Conservation (phyloP, 805 yeast genomes). For the Nakazawaea wickerhamii region DNA sequence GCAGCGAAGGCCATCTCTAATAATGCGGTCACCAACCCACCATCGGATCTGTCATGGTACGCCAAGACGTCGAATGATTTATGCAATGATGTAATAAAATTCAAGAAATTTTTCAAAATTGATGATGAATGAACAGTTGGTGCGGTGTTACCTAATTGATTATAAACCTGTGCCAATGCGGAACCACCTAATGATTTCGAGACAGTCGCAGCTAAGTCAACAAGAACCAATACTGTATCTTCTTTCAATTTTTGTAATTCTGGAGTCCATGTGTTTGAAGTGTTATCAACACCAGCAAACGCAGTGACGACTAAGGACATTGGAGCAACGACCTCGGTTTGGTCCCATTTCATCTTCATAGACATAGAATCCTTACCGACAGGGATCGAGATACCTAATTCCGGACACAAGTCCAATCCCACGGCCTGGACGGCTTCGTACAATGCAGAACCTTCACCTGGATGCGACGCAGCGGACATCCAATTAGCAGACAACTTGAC, state of each 20-base stretch:
- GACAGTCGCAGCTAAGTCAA: conserved; percentile 62
- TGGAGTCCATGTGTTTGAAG: conserved; percentile 95
- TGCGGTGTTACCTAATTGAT: conserved; percentile 73
- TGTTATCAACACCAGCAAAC: conserved; percentile 79
- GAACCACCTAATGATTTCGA: conserved; percentile 80
- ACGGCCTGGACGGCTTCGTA: conserved; percentile 97
- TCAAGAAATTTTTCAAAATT: conserved; percentile 63
- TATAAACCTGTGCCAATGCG: conserved; percentile 89
- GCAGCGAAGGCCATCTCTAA: conserved; percentile 97
- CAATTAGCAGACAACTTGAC: conserved; percentile 94
- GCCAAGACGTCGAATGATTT: conserved; percentile 61
- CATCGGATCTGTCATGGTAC: conserved; percentile 95
- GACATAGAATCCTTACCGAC: conserved; percentile 99
- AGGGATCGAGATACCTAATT: conserved; percentile 84
- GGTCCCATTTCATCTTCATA: conserved; percentile 97
- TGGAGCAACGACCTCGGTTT: conserved; percentile 93
- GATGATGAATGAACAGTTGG: conserved; percentile 76
- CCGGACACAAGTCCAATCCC: conserved; percentile 92
- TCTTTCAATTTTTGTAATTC: conserved; percentile 49
- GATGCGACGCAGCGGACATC: conserved; percentile 97
- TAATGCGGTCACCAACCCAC: conserved; percentile 83
- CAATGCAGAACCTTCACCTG: conserved; percentile 91
- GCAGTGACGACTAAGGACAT: conserved; percentile 87
- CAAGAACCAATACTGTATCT: conserved; percentile 64
- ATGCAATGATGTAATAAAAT: conserved; percentile 69